Base-by-base conservation (phyloP, 2,329 filamentous ascomycete genomes). In the Aspergillus puulaauensis region DNA sequence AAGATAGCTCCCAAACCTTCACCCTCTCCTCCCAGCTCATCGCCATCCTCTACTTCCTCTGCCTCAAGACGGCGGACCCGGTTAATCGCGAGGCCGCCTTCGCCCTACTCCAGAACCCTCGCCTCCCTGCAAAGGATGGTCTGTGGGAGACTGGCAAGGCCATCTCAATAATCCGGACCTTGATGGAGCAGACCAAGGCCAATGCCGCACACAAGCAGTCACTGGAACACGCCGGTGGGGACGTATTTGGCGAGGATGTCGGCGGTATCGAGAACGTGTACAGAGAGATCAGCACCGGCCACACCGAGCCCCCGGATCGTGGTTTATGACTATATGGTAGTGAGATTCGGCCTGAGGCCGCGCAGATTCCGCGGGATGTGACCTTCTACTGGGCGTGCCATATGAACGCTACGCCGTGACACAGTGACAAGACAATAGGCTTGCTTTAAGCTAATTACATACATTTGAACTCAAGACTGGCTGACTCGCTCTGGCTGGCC, bases 1-100 rank as follows among this genome's bases (percentile, higher is more conserved):
- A 35, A 9, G 8, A 39, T 54, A 3, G 15, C 43, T n/a, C 54
- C 23, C 59, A 56, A 11, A 57, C 37, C 0, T 70, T 69, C 37
- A 68, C 66, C 2, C 39, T 68, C 3, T 64, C 62, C 4, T 64
- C 64, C 6, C 61, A 69, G 12, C 48, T 69, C 17, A 60, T 69
- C n/a, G 63, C 61, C 2, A 53, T 59, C 1, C 50, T 69, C 6
- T 68, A 67, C 39, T 67, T 63, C 19, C 56, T 67, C n/a, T 63
- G 65, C 48, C 45, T 68, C 9, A 70, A 68, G 40, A 64, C 64
- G 0, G 61, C 33, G 2, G 48, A 56, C 46, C 49, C 17, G 15
- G 8, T 33, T 9, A 64, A 56, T 2, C 24, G 65, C 7, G 37
- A 60, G 14, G 49, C n/a, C 3, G 60, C 63, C 2, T 51, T 67